These are phyloP conservation scores for Penicillium sp. DNA, from an alignment of 2,329 filamentous ascomycete species.

Conservation along the genomic window DNA sequence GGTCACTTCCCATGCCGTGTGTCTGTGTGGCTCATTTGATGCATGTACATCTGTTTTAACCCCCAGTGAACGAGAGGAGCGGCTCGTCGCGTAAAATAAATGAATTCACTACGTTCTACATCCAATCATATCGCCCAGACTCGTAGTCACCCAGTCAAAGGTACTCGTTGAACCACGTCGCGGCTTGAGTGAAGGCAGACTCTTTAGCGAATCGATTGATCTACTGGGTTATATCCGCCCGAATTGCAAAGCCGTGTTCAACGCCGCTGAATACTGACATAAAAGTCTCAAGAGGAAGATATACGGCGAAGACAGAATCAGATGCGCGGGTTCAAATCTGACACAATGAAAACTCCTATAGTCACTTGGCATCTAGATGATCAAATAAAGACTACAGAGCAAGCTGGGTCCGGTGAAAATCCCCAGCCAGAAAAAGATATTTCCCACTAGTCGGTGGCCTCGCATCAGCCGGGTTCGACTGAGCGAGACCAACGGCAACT, in stretches of 20 bases:
- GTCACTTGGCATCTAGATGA: conserved; percentile 17
- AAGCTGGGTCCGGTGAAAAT: conserved; percentile 71
- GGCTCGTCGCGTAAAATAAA: conserved; percentile 5
- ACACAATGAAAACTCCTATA: too few species aligned
- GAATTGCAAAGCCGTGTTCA: conserved; percentile 65
- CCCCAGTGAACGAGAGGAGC: conserved; percentile 8
- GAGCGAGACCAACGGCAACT: conserved; percentile 63
- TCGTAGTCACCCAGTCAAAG: conserved; percentile 2
- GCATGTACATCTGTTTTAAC: conserved; percentile 16
- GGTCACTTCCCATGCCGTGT: too few species aligned
- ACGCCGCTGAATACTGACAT: conserved; percentile 69
- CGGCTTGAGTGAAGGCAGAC: conserved; percentile 67
- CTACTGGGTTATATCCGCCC: conserved; percentile 54
- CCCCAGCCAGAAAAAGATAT: conserved; percentile 71
- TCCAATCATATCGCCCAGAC: too few species aligned
- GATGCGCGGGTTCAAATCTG: too few species aligned
- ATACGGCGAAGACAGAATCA: too few species aligned
- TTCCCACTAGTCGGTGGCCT: conserved; percentile 60
- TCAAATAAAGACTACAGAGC: conserved; percentile 46
- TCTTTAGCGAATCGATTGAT: conserved; percentile 63
- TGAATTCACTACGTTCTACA: conserved; percentile 1
- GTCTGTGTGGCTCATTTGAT: too few species aligned
- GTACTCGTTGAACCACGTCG: conserved; percentile 54
- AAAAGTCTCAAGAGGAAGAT: too few species aligned
- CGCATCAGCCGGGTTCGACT: conserved; percentile 60